Conservation (phyloP, 495 filamentous ascomycete genomes). For the Copromyces sp. region DNA sequence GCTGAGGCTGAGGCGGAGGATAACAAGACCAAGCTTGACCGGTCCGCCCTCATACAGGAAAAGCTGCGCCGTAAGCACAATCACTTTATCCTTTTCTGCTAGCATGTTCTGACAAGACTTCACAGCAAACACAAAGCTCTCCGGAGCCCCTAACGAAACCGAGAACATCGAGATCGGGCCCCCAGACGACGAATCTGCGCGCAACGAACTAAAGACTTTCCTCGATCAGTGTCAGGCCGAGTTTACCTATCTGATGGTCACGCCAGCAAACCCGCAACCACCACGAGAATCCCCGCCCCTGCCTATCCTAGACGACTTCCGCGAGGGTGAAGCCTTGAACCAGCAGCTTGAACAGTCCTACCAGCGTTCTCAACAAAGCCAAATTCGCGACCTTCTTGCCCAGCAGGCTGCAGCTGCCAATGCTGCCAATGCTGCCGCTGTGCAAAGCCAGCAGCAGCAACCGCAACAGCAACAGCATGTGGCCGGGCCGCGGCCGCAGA, state of each 20-base stretch:
- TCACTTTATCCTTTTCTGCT: not conserved
- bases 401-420: slow-evolving; percentile 27
- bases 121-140: slow-evolving; percentile 3
- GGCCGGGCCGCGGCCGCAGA: slow-evolving; percentile 34
- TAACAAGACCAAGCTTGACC: slow-evolving; percentile 32
- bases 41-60: slow-evolving; percentile 35
- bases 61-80: slow-evolving; percentile 32
- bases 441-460: not conserved
- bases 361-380: slow-evolving; percentile 23
- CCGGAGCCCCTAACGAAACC: slow-evolving; percentile 1
- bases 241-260: slow-evolving; percentile 55
- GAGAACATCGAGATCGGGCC: slow-evolving; percentile 17
- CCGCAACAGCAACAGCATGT: not conserved
- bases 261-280: slow-evolving; percentile 51
- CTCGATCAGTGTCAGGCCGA: slow-evolving; percentile 53
- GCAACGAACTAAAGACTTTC: slow-evolving; percentile 50
- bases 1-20: slow-evolving; percentile 15
- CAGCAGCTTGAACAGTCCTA: slow-evolving; percentile 25
- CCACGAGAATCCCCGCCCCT: slow-evolving; percentile 44
- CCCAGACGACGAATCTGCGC: slow-evolving; percentile 41
- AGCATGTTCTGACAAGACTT: not conserved
- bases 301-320: slow-evolving; percentile 38
- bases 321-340: slow-evolving; percentile 35
- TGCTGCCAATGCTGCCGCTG: not conserved
- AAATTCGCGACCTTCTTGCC: slow-evolving; percentile 25